A percentile compares a stretch with the other conserved stretches of the same genome.
Conservation (phyloP, 2,329 filamentous ascomycete species). For the Stachybotrys elegans region DNA sequence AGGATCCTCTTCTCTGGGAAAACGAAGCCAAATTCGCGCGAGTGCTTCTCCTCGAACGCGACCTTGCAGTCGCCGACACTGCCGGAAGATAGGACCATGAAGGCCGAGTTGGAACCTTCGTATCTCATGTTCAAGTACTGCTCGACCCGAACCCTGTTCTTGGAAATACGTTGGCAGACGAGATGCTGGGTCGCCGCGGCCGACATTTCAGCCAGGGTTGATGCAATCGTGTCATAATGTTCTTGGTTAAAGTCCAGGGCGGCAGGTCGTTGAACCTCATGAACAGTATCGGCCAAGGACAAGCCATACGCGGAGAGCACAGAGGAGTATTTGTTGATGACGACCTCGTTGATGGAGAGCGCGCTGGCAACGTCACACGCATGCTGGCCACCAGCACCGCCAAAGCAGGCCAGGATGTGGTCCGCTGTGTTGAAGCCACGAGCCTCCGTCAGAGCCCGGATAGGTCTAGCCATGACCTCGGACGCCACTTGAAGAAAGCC, state of each 20-base stretch:
- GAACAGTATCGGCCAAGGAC: conserved; percentile 35
- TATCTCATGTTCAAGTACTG: conserved; percentile 30
- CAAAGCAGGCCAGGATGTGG: conserved; percentile 29
- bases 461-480: conserved; percentile 29
- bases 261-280: conserved; percentile 28
- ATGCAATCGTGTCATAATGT: neutral
- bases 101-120: conserved; percentile 5
- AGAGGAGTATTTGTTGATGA: conserved; percentile 37
- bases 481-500: conserved; percentile 32
- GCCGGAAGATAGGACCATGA: conserved; percentile 26
- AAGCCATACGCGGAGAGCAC: conserved; percentile 40
- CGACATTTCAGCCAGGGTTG: neutral
- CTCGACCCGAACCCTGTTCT: conserved; percentile 34
- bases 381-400: conserved; percentile 32
- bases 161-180: conserved; percentile 21
- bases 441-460: conserved; percentile 29
- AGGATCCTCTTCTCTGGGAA: conserved; percentile 34
- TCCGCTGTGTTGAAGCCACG: conserved; percentile 28
- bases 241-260: conserved; percentile 18
- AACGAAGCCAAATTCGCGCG: conserved; percentile 67
- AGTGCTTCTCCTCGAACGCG: conserved; percentile 65
- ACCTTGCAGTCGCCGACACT: conserved; percentile 52
- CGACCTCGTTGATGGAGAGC: conserved; percentile 31
- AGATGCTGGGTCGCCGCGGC: neutral
- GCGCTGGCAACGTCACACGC: conserved; percentile 33